Evolutionary conservation across 2,329 filamentous ascomycete genomes (phyloP), one percentile per base, ranked within the genome.

Genomic region (Diaporthe ilicicola): DNA sequence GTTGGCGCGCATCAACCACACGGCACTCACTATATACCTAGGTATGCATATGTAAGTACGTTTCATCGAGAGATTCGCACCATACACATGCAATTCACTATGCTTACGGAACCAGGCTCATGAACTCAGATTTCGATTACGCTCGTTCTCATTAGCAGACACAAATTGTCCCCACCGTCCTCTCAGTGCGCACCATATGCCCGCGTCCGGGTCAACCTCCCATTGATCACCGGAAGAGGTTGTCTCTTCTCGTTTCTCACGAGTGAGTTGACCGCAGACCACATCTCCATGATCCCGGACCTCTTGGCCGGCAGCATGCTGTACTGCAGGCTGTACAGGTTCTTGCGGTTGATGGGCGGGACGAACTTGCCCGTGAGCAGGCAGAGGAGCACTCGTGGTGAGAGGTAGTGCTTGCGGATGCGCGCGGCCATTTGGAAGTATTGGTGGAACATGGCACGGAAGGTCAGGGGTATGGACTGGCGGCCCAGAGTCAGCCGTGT

Each of bases 271-370:
- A 96, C 82, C 48, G 89, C 88, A 53, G 88, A 85, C 96, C 97
- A 99, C 80, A 98, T 92, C 78, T 98, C 94, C 76, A 89, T 86
- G 70, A 98, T 92, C 2, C 92, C 91, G 0, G 94, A 92, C 54
- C 97, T 86, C 67, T 89, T 89, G 9, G 93, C 92, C 0, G 97
- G 97, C 50, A 99, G 87, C 94, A 98, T 98, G 83, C 94, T 97
- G 82, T 99, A 99, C 82, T 99, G 96, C 77, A 99, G 85, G 76
- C 94, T 97, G 82, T 99, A 99, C 64, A 99, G 86, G 78, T 96
- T 97, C 78, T 95, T 95, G 66, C 97, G 90, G 79, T 98, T 95
- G 61, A 99, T 97, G 0, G 97, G 95, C 15, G 95, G 96, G 1
- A 98, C 94, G 75, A 98, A 98, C 73, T 93, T 93, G 71, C 96